Base-by-base conservation (phyloP, 2,329 filamentous ascomycete genomes). In the Malbranchea zuffiana region DNA sequence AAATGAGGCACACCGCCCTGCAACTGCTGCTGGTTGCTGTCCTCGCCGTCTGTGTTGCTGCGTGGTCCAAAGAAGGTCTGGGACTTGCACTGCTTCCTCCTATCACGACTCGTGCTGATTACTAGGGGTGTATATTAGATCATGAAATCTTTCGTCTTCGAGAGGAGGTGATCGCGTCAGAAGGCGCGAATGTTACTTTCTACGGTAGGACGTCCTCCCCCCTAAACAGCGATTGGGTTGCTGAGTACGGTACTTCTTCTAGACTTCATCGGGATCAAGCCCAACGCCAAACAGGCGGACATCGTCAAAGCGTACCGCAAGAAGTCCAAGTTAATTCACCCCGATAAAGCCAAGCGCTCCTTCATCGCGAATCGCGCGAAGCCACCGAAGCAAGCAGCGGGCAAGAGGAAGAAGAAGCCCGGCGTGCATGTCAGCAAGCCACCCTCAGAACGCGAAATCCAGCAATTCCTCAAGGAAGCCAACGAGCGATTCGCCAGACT, bases 101-200 rank as follows among this genome's bases (percentile, higher is more conserved):
- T 16, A 16, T 21, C 21, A 15, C 12, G 15, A 32, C 36, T 15
- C 26, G 12, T 37, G 12, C 28, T 38, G 6, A 38, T 29, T 8
- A 11, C 6, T 21, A 6, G 27, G 11, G 6, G 10, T 3, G 23
- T 19, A 6, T 27, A 44, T 21, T 53, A 92, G 90, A 98, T 64
- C 85, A 92, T 57, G 90, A 98, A 65, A 96, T 98, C 66, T 98
- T 98, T 68, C 82, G 86, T 51, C 72, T 98, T 44, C 80, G 80
- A 54, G 86, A 95, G 65, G 90, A 96, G 59, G 74, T 98, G 39
- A 66, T 74, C 43, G 64, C 75, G 29, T 68, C 77, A 47, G 83
- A 95, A 59, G 86, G 90, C 40, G 53, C 69, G 35, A 79, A 82
- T 44, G 72, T 84, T 42, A 90, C 83, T 50, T 98, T 98, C 64